Evolutionary conservation across 2,329 filamentous ascomycete species (phyloP), one percentile per base, ranked within the genome.

Genomic region (Exophiala sideris): DNA sequence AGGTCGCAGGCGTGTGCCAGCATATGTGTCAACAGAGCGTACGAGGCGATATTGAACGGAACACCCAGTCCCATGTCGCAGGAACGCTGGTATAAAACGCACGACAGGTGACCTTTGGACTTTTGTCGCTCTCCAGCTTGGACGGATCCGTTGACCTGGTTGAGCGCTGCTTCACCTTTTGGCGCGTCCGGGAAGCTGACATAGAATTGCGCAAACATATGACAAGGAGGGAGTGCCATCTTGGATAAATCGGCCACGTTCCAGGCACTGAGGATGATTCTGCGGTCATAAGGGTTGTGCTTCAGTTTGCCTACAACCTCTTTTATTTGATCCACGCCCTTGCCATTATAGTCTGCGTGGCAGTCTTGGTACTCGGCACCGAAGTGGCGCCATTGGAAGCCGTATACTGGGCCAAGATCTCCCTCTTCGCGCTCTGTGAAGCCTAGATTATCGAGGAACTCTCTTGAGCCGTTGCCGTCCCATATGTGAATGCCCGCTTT

Each of bases 341-440:
- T 79, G 0, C 89, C 91, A 0, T 83, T 79, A 72, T 99, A 99
- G 69, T 97, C 90, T 0, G 87, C 81, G 61, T 84, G 77, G 11
- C 86, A 81, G 66, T 92, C 87, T 14, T 85, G 76, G 70, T 99
- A 99, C 58, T 90, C 84, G 3, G 94, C 94, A 47, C 94, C 94
- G 66, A 99, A 99, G 73, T 97, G 92, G 2, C 94, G 88, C 94
- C 94, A 99, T 73, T 99, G 94, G 75, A 99, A 99, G 1, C 94
- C 94, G 69, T 99, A 99, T 0, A 97, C 91, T 29, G 94, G 94
- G 0, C 94, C 94, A 0, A 99, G 79, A 67, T 99, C 94, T 61
- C 94, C 94, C 16, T 86, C 88, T 48, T 84, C 89, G 56, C 92
- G 89, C 68, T 96, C 85, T 0, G 79, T 77, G 5, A 97, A 81